Conservation (phyloP, 176 grass and related monocot genomes). For the Eragrostis curvula region DNA sequence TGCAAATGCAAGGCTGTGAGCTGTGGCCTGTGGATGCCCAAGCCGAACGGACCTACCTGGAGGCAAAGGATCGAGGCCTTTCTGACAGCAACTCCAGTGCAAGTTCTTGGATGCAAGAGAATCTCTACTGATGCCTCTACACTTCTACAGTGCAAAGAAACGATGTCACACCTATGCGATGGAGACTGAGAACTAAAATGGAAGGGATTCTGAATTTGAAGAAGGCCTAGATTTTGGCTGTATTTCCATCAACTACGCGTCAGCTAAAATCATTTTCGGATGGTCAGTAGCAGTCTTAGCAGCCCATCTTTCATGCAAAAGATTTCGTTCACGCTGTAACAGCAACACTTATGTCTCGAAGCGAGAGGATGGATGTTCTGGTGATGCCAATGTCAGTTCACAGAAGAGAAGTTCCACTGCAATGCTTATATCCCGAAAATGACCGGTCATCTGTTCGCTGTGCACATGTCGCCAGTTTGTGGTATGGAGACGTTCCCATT, state of each 20-base stretch:
- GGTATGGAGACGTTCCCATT: not conserved
- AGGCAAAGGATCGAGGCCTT: not conserved
- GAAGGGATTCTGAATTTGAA: not conserved
- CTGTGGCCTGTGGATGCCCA: not conserved
- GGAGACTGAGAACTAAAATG: not conserved
- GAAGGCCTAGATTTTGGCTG: not conserved
- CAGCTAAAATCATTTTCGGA: not conserved
- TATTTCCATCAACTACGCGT: not conserved
- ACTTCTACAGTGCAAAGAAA: not conserved
- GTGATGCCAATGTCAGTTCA: not conserved
- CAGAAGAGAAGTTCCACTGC: not conserved
- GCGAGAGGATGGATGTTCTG: not conserved
- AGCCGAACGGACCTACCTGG: not conserved
- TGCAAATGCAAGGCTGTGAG: not conserved
- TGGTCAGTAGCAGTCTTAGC: not conserved
- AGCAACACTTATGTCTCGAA: not conserved
- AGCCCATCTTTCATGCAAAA: not conserved
- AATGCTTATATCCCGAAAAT: not conserved
- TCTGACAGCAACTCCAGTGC: not conserved
- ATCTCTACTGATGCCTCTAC: not conserved
- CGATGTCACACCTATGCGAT: not conserved
- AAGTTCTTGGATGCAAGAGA: not conserved
- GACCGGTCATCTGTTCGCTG: not conserved
- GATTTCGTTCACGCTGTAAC: not conserved
- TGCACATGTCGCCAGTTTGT: conserved; percentile 19